Conservation (phyloP, 1,139 yeast genomes). For the Suzukiozyma palmioleophila region DNA sequence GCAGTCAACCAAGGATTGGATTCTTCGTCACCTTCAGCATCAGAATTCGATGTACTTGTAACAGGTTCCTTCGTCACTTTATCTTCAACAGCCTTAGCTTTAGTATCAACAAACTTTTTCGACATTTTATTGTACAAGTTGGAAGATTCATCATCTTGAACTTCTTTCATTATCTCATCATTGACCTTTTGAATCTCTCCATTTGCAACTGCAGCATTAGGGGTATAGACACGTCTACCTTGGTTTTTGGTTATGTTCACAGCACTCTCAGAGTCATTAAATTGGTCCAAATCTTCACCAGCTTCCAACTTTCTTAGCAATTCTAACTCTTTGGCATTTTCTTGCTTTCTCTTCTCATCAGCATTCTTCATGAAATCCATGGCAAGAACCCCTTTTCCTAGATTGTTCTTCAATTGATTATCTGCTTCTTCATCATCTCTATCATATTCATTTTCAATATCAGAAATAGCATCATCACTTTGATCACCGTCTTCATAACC, state of each 20-base stretch:
- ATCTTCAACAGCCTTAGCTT: background rate
- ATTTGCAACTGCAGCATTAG: conserved; percentile 50
- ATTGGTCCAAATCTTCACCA: conserved; percentile 40
- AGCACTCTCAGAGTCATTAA: conserved; percentile 27
- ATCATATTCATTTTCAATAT: conserved; percentile 46
- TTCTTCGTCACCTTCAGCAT: conserved; percentile 21
- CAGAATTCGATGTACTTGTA: too few relatives aligned
- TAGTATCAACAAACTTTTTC: conserved; percentile 17
- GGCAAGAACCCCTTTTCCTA: conserved; percentile 83
- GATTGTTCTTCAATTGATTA: conserved; percentile 29
- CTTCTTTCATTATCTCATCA: conserved; percentile 42
- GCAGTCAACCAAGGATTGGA: conserved; percentile 71
- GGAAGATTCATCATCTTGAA: conserved; percentile 51
- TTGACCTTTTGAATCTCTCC: conserved; percentile 41
- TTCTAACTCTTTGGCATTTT: conserved; percentile 51
- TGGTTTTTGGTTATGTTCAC: conserved; percentile 55
- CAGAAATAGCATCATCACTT: conserved; percentile 46
- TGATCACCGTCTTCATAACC: conserved; percentile 60
- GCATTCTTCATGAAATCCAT: conserved; percentile 97
- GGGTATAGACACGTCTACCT: conserved; percentile 83
- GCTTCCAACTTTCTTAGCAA: conserved; percentile 43
- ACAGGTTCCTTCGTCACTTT: background rate
- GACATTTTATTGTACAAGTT: conserved; percentile 39
- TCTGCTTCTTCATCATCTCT: conserved; percentile 30
- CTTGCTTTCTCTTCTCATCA: conserved; percentile 56